phyloP scores from a whole-genome alignment of 495 filamentous ascomycete species.

The Clohesyomyces aquaticus region DNA sequence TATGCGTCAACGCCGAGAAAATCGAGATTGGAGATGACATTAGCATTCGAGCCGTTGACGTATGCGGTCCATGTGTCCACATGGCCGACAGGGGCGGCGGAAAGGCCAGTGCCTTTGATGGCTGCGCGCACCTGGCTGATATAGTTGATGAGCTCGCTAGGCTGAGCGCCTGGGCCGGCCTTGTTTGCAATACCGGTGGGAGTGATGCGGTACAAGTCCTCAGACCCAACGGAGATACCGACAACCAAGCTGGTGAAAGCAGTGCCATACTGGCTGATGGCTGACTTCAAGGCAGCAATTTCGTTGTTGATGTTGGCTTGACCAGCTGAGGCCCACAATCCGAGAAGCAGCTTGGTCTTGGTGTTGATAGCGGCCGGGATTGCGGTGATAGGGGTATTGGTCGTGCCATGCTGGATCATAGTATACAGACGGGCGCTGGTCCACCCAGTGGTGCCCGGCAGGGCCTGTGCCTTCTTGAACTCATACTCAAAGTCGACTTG shows the following conservation, averaged over 20 bases:
- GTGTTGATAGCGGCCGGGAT: constrained; percentile 81
- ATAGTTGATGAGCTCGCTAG: constrained; percentile 63
- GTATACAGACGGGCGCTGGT: constrained; percentile 71
- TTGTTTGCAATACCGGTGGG: constrained; percentile 56
- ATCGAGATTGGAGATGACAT: constrained; percentile 71
- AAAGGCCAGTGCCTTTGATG: constrained; percentile 62
- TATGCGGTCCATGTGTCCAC: constrained; percentile 93
- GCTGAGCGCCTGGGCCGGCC: constrained; percentile 62
- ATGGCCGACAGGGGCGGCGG: constrained; percentile 68
- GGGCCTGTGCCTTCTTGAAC: constrained; percentile 70
- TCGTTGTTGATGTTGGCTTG: constrained; percentile 67
- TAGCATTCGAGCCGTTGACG: constrained; percentile 72
- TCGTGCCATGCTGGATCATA: constrained; percentile 63
- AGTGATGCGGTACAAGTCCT: constrained; percentile 85
- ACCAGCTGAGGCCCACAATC: constrained; percentile 76
- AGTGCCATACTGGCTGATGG: constrained; percentile 65
- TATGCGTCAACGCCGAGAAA: constrained; percentile 75
- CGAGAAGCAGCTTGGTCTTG: constrained; percentile 72
- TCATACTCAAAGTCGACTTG: constrained; percentile 70
- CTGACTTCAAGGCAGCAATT: constrained; percentile 65
- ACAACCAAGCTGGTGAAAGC: constrained; percentile 66
- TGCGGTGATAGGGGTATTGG: constrained; percentile 63
- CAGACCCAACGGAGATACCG: constrained; percentile 88
- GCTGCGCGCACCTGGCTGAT: constrained; percentile 65
- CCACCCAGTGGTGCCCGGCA: constrained; percentile 65